Evolutionary conservation across 2,329 filamentous ascomycete genomes (phyloP), one percentile per base, ranked within the genome.

Genomic region (Aspergillus costaricaensis): DNA sequence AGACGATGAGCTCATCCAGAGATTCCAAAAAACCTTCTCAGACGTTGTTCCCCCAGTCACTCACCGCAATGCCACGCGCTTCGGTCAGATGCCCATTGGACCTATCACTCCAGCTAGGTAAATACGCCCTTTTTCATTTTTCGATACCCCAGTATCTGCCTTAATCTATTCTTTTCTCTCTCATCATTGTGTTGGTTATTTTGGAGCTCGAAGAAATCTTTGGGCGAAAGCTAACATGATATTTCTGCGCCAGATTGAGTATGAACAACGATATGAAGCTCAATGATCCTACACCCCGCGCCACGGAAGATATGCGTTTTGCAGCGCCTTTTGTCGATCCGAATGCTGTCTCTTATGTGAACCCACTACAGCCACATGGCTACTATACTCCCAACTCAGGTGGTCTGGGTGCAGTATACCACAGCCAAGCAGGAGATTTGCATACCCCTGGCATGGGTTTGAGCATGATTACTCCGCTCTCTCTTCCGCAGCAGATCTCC

Each of bases 301-400:
- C 88, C 17, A 85, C 89, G 44, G 88, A 90, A 70, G 92, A 97
- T 68, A 95, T 93, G 88, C 86, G 90, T 66, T 92, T 96, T 71
- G 96, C 93, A 2, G 92, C 93, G 4, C 95, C 92, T 21, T 82
- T 96, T 59, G 85, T 98, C 72, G 94, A 98, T 72, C 88, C 92
- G 17, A 92, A 89, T 74, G 90, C 91, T 30, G 91, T 91, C 74
- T 86, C 87, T 23, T 97, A 96, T 77, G 84, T 87, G 61, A 83
- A 84, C 58, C 94, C 96, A 71, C 87, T 89, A 65, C 90, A 93
- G 65, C 86, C 89, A 49, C 86, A 90, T 15, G 91, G 89, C 14
- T 95, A 95, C 77, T 97, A 96, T 77, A 93, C 92, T 7, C 91
- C 93, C 2, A 96, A 91, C 1, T 90, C 92, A 2, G 91, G 90